These are phyloP conservation scores for Colletotrichum phormii DNA, from an alignment of 2,329 filamentous ascomycete genomes.

Conservation along the genomic window DNA sequence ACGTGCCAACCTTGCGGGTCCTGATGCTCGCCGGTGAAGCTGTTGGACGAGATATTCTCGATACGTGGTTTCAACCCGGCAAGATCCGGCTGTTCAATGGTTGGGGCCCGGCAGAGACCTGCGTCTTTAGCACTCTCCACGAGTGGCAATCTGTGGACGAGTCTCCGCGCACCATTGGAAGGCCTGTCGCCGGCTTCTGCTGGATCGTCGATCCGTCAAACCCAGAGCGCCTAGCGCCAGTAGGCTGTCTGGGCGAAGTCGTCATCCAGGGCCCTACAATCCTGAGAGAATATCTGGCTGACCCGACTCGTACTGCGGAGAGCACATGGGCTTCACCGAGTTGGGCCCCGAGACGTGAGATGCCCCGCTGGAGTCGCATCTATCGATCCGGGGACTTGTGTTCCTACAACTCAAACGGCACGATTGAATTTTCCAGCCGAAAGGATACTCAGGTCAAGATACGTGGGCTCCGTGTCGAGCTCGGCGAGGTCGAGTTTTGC, in stretches of 20 bases:
- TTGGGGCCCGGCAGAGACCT: constrained; percentile 44
- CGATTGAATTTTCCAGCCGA: constrained; percentile 10
- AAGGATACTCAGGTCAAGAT: too few species aligned
- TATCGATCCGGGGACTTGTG: constrained; percentile 28
- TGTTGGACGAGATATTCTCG: constrained; percentile 38
- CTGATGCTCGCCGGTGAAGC: constrained; percentile 45
- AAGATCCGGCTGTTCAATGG: constrained; percentile 38
- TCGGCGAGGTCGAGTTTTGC: constrained; percentile 12
- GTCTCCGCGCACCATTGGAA: constrained; percentile 1
- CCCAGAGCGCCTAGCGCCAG: constrained; percentile 2
- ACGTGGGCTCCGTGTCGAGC: too few species aligned
- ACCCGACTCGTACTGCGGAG: neutral
- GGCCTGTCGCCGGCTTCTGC: neutral
- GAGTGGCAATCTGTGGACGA: neutral
- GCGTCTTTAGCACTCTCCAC: neutral
- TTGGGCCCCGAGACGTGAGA: neutral
- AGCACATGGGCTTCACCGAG: neutral
- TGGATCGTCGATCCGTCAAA: constrained; percentile 42
- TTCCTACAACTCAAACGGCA: neutral
- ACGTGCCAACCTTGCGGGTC: constrained; percentile 50
- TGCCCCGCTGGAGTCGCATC: neutral
- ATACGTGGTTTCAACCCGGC: constrained; percentile 36
- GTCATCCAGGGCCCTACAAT: constrained; percentile 8
- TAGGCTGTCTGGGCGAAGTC: constrained; percentile 13
- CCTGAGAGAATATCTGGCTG: neutral